A percentile compares a stretch with the other conserved stretches of the same genome.
These are phyloP conservation scores for Aspergillus hortae DNA, from an alignment of 2,329 filamentous ascomycete genomes.

Conservation along the genomic window DNA sequence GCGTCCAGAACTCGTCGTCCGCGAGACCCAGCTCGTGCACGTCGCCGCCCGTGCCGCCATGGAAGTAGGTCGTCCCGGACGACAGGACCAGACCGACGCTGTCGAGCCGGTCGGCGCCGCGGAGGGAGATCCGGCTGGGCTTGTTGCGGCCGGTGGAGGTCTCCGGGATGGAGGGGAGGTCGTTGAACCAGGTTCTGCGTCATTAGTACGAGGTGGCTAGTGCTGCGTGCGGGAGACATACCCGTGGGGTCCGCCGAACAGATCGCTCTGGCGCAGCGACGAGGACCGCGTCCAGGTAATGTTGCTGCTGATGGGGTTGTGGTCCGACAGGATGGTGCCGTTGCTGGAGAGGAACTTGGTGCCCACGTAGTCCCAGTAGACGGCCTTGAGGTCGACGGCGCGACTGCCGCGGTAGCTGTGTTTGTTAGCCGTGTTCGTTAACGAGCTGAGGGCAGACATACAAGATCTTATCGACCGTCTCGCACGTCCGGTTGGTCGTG, in stretches of 20 bases:
- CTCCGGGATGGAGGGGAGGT: conserved; percentile 41
- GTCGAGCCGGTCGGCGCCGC: conserved; percentile 51
- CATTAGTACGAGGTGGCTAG: neutral
- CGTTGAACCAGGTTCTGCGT: conserved; percentile 51
- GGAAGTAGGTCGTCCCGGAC: conserved; percentile 48
- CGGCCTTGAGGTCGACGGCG: conserved; percentile 52
- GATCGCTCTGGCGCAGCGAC: conserved; percentile 43
- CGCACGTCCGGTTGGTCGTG: conserved; percentile 52
- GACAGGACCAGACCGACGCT: conserved; percentile 47
- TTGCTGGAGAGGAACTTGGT: conserved; percentile 54
- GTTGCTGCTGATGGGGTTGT: conserved; percentile 53
- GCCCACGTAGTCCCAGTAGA: conserved; percentile 48
- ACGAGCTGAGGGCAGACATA: conserved; percentile 9
- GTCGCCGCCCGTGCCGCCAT: conserved; percentile 54
- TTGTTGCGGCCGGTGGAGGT: conserved; percentile 30
- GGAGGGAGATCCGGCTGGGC: conserved; percentile 31
- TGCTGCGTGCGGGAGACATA: neutral
- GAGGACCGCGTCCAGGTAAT: conserved; percentile 42
- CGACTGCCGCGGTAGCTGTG: conserved; percentile 26
- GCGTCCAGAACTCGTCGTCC: conserved; percentile 48
- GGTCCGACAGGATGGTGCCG: conserved; percentile 59
- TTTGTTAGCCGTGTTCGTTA: neutral
- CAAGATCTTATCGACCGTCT: conserved; percentile 66
- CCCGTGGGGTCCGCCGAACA: conserved; percentile 27
- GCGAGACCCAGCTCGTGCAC: conserved; percentile 43